phyloP scores from a whole-genome alignment of 352 stramenopile genomes.

The Globisporangium emineosum region DNA sequence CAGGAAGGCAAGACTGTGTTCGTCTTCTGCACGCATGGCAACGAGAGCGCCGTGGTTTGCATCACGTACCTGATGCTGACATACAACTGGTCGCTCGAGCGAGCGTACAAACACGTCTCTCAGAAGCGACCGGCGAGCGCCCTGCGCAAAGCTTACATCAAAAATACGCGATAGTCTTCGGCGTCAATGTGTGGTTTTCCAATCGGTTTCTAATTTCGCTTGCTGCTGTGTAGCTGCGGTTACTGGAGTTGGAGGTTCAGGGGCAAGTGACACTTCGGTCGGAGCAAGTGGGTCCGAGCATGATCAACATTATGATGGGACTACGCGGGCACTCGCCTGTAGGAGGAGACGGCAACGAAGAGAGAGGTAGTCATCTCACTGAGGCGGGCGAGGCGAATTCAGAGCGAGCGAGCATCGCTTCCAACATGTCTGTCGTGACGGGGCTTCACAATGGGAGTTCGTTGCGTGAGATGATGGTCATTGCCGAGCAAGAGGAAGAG shows the following conservation, averaged over 20 bases:
- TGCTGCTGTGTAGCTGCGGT: slow-evolving; percentile 30
- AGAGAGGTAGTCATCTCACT: slow-evolving; percentile 42
- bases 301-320: slow-evolving; percentile 74
- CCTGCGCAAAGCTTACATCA: slow-evolving; percentile 59
- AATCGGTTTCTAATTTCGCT: slow-evolving; percentile 3
- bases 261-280: slow-evolving; percentile 58
- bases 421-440: slow-evolving; percentile 56
- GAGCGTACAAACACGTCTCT: slow-evolving; percentile 55
- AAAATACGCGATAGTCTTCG: slow-evolving; percentile 49
- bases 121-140: slow-evolving; percentile 58
- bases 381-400: slow-evolving; percentile 37
- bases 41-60: slow-evolving; percentile 66
- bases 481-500: slow-evolving; percentile 63
- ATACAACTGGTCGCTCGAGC: slow-evolving; percentile 57
- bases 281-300: slow-evolving; percentile 61
- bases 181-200: not conserved
- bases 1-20: slow-evolving; percentile 50
- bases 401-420: slow-evolving; percentile 57
- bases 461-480: slow-evolving; percentile 63
- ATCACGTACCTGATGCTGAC: slow-evolving; percentile 63
- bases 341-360: slow-evolving; percentile 31
- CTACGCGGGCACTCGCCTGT: slow-evolving; percentile 38
- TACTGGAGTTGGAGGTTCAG: slow-evolving; percentile 54
- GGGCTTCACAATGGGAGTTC: slow-evolving; percentile 48
- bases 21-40: slow-evolving; percentile 71